A percentile compares a stretch with the other conserved stretches of the same genome.
Evolutionary conservation across 805 yeast species (phyloP).

Genomic region (Barnettozyma wickerhamii): DNA sequence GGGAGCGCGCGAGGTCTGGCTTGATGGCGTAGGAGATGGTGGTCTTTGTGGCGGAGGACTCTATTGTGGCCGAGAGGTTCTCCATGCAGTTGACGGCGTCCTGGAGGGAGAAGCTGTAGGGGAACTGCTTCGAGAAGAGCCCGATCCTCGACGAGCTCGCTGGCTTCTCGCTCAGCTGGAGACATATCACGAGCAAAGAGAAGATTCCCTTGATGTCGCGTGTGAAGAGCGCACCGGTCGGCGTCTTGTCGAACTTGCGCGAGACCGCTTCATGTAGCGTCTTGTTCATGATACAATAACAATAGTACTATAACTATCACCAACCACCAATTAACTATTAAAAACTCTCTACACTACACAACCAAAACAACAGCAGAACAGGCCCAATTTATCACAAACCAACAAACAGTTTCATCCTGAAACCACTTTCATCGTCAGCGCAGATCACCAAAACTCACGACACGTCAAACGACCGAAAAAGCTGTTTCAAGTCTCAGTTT

Average conservation of each 20-base stretch:
- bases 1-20: constrained; percentile 40
- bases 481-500: no score
- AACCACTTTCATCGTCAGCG: no score
- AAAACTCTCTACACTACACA: no score
- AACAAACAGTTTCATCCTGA: no score
- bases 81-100: constrained; percentile 52
- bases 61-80: constrained; percentile 42
- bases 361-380: no score
- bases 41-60: constrained; percentile 46
- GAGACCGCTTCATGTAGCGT: constrained; percentile 40
- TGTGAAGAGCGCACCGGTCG: constrained; percentile 47
- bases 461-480: no score
- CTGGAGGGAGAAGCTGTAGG: constrained; percentile 48
- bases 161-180: constrained; percentile 33
- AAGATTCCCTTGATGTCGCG: constrained; percentile 59
- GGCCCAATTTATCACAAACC: no score
- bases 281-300: no score
- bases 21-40: constrained; percentile 52
- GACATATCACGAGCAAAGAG: constrained; percentile 44
- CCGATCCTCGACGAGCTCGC: constrained; percentile 22
- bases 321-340: no score
- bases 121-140: constrained; percentile 33
- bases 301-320: no score
- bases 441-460: no score
- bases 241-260: constrained; percentile 44